Evolutionary conservation across 2,329 filamentous ascomycete genomes (phyloP).

Genomic region (Capronia epimyces): DNA sequence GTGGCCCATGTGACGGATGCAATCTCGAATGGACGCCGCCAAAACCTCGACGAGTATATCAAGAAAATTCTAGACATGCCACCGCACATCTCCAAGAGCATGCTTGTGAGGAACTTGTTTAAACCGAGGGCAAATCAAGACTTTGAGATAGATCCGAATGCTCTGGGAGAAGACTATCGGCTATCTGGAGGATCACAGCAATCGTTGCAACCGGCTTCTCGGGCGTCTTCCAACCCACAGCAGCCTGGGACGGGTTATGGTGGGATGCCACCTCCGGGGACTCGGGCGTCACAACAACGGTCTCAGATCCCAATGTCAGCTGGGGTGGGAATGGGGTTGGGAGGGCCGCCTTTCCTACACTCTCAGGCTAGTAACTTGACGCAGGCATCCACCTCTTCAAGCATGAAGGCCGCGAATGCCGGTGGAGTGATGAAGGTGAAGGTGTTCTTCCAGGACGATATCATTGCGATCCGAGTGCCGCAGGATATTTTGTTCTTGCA

Average conservation of each 20-base stretch:
- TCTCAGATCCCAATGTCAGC: constrained; percentile 33
- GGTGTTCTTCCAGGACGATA: constrained; percentile 85
- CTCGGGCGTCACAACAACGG: constrained; percentile 39
- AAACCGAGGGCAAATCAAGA: constrained; percentile 75
- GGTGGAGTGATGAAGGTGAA: constrained; percentile 76
- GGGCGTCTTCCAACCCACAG: constrained; percentile 58
- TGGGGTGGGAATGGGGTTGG: constrained; percentile 28
- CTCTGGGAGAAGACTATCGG: constrained; percentile 63
- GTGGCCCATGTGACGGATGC: constrained; percentile 98
- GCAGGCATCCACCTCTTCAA: constrained; percentile 38
- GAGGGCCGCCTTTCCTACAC: constrained; percentile 38
- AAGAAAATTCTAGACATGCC: constrained; percentile 83
- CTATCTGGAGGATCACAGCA: constrained; percentile 65
- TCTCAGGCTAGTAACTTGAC: constrained; percentile 51
- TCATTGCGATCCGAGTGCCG: constrained; percentile 85
- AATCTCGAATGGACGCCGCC: constrained; percentile 85
- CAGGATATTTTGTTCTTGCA: constrained; percentile 71
- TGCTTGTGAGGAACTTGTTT: constrained; percentile 84
- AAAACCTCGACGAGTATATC: constrained; percentile 92
- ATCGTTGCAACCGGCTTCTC: constrained; percentile 60
- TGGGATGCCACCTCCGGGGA: constrained; percentile 42
- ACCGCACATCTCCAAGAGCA: constrained; percentile 74
- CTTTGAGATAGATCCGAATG: constrained; percentile 78
- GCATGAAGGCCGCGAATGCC: constrained; percentile 23
- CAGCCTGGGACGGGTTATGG: constrained; percentile 53